Percentiles rank a stretch among this genome's conserved stretches.
These are phyloP conservation scores for Tolypocladium pustulatum DNA, from an alignment of 2,329 filamentous ascomycete species.

Conservation along the genomic window DNA sequence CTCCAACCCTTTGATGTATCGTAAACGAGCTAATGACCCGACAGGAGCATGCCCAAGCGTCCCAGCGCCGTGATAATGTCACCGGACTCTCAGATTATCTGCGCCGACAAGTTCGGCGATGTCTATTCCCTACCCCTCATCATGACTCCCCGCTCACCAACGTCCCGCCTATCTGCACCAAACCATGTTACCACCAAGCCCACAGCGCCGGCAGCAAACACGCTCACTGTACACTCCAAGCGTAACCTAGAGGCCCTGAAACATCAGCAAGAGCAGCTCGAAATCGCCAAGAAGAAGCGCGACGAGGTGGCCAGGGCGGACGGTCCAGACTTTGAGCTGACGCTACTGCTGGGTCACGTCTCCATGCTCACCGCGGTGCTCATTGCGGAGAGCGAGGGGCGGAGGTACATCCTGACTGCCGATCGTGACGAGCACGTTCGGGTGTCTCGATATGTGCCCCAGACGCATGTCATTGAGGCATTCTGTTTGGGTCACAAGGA, in stretches of 20 bases:
- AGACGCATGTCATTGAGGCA: constrained; percentile 77
- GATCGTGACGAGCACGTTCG: constrained; percentile 69
- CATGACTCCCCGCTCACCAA: constrained; percentile 10
- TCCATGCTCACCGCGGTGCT: constrained; percentile 79
- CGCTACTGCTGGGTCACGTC: constrained; percentile 81
- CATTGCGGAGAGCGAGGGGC: constrained; percentile 32
- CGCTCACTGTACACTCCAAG: constrained; percentile 52
- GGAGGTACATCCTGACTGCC: constrained; percentile 43
- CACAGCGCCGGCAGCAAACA: constrained; percentile 41
- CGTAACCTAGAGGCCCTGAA: constrained; percentile 51
- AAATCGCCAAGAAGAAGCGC: constrained; percentile 16
- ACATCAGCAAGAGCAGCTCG: constrained; percentile 42
- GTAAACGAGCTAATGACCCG: constrained; percentile 13
- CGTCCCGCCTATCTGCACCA: constrained; percentile 7
- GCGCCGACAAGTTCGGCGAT: constrained; percentile 93
- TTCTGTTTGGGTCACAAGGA: constrained; percentile 84
- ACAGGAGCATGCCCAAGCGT: constrained; percentile 77
- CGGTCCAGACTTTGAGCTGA: constrained; percentile 55
- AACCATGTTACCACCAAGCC: constrained; percentile 13
- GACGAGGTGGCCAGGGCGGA: constrained; percentile 20
- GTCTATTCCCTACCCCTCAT: constrained; percentile 76
- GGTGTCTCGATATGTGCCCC: constrained; percentile 68
- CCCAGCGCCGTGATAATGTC: constrained; percentile 67
- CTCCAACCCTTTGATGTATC: neutral
- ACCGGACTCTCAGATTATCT: constrained; percentile 62